Evolutionary conservation across 2,329 filamentous ascomycete species (phyloP).

Genomic region (Triangularia setosa): DNA sequence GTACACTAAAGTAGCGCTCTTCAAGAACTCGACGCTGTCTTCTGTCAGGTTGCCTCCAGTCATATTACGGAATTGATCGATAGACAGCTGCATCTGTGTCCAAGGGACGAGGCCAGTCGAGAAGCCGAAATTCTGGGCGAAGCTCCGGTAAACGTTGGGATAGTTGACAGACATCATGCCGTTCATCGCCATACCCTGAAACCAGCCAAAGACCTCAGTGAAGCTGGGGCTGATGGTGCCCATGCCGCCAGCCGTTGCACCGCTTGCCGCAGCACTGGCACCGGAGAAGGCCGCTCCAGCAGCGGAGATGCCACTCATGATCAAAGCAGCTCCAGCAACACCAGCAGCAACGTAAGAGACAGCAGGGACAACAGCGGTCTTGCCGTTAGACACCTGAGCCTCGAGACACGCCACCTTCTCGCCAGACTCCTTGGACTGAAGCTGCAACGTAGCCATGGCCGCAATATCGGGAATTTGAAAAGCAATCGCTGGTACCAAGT

Average conservation of each 20-base stretch:
- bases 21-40: conserved; percentile 71
- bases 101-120: conserved; percentile 81
- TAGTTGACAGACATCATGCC: conserved; percentile 93
- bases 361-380: conserved; percentile 69
- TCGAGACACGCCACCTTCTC: conserved; percentile 75
- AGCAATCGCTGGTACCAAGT: conserved; percentile 79
- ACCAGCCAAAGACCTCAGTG: conserved; percentile 79
- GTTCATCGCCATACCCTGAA: conserved; percentile 91
- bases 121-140: conserved; percentile 90
- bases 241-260: conserved; percentile 46
- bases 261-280: conserved; percentile 47
- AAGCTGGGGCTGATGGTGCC: conserved; percentile 77
- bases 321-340: conserved; percentile 77
- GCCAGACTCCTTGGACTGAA: conserved; percentile 58
- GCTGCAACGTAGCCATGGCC: conserved; percentile 73
- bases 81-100: conserved; percentile 72
- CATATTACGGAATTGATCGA: conserved; percentile 73
- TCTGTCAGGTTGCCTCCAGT: conserved; percentile 85
- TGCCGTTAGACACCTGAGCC: conserved; percentile 80
- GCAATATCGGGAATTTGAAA: conserved; percentile 89
- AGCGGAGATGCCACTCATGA: conserved; percentile 69
- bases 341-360: conserved; percentile 82
- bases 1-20: conserved; percentile 72
- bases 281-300: conserved; percentile 56
- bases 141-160: conserved; percentile 82